Evolutionary conservation across 768 basidiomycete species (phyloP).

Genomic region (Suillus paluster): DNA sequence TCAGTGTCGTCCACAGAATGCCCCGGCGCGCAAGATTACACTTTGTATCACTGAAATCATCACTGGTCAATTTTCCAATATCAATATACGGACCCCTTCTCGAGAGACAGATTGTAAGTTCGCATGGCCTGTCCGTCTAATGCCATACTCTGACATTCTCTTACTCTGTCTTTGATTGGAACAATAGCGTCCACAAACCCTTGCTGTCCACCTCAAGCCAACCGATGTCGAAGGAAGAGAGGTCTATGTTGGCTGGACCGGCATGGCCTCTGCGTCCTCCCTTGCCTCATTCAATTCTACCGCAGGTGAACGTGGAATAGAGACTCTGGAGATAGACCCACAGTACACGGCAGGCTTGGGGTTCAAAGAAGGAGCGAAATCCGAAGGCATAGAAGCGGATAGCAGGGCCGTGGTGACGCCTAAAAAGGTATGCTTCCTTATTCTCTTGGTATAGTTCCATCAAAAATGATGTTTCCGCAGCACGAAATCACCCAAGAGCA

Average conservation of each 20-base stretch:
- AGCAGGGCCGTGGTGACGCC: slow-evolving; percentile 19
- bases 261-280: slow-evolving; percentile 86
- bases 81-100: slow-evolving; percentile 93
- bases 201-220: slow-evolving; percentile 70
- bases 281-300: slow-evolving; percentile 61
- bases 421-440: slow-evolving; percentile 29
- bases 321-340: slow-evolving; percentile 95
- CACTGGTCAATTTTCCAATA: slow-evolving; percentile 92
- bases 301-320: slow-evolving; percentile 58
- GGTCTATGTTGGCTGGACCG: slow-evolving; percentile 92
- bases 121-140: too few relatives aligned
- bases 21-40: slow-evolving; percentile 80
- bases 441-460: neutral
- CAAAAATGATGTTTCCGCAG: slow-evolving; percentile 33
- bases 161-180: neutral
- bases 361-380: slow-evolving; percentile 61
- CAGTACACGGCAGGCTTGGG: slow-evolving; percentile 84
- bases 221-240: slow-evolving; percentile 38
- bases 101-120: slow-evolving; percentile 81
- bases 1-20: slow-evolving; percentile 38
- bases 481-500: slow-evolving; percentile 61
- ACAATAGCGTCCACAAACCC: slow-evolving; percentile 81
- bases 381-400: slow-evolving; percentile 14
- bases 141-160: neutral
- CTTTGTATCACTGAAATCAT: slow-evolving; percentile 83